Percentiles rank a stretch among this genome's conserved stretches.
Evolutionary conservation across 1,284 basidiomycete genomes (phyloP).

Genomic region (Ustilago crameri): DNA sequence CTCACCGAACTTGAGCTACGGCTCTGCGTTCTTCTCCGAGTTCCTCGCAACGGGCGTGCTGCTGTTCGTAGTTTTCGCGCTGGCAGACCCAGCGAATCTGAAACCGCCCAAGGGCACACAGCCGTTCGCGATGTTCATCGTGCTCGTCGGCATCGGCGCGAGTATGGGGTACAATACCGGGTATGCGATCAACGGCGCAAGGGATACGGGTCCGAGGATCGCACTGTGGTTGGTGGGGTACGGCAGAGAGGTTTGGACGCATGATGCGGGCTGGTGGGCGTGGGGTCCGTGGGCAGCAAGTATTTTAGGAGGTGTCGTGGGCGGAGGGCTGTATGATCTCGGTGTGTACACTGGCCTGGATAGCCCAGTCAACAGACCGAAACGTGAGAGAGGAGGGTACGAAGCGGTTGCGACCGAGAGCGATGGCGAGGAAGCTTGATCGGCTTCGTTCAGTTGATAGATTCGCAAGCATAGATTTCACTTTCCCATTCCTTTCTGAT

Average conservation of each 20-base stretch:
- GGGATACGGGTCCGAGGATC: constrained; percentile 76
- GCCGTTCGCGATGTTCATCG: constrained; percentile 74
- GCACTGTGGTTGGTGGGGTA: constrained; percentile 76
- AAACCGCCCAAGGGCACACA: constrained; percentile 72
- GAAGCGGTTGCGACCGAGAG: background rate
- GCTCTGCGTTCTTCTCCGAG: constrained; percentile 47
- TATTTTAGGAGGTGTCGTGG: constrained; percentile 65
- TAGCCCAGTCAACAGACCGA: constrained; percentile 57
- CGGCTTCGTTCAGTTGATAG: no score
- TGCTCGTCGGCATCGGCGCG: constrained; percentile 73
- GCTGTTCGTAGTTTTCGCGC: constrained; percentile 53
- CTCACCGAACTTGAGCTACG: constrained; percentile 30
- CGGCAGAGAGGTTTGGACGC: constrained; percentile 70
- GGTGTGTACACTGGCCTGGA: constrained; percentile 68
- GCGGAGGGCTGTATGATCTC: constrained; percentile 66
- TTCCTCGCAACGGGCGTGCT: constrained; percentile 55
- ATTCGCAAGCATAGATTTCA: no score
- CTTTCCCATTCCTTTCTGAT: background rate
- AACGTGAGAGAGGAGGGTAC: constrained; percentile 6
- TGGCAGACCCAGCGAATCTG: constrained; percentile 68
- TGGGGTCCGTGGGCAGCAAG: constrained; percentile 73
- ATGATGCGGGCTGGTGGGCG: constrained; percentile 77
- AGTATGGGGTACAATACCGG: constrained; percentile 75
- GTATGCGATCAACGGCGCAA: constrained; percentile 76
- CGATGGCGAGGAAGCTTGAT: constrained; percentile 7